These are phyloP conservation scores for Cyclotella kingstonii DNA, from an alignment of 108 stramenopile genomes.

Conservation along the genomic window DNA sequence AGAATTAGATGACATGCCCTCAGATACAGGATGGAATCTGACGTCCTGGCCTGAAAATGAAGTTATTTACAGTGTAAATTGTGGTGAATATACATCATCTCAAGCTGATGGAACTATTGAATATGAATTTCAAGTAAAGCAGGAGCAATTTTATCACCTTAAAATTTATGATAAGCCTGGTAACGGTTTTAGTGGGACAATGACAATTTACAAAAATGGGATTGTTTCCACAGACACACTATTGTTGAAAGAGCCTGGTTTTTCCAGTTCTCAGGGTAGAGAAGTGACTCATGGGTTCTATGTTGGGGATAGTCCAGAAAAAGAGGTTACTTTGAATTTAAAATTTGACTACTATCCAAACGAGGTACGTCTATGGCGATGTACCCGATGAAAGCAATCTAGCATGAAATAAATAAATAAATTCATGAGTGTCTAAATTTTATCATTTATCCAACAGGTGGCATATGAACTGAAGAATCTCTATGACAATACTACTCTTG, in stretches of 20 bases:
- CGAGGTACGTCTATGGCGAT: constrained; percentile 2
- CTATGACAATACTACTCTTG: constrained; percentile 18
- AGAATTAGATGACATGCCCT: constrained; percentile 18
- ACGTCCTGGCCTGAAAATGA: constrained; percentile 23
- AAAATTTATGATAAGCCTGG: constrained; percentile 26
- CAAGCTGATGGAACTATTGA: constrained; percentile 7
- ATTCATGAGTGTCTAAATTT: background rate
- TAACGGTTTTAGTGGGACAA: constrained; percentile 27
- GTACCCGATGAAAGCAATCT: no score
- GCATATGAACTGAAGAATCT: constrained; percentile 31
- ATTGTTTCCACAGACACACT: constrained; percentile 3
- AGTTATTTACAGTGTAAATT: constrained; percentile 21
- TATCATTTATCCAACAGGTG: background rate
- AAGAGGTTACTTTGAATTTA: constrained; percentile 15
- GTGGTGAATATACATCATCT: constrained; percentile 11
- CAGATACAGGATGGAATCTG: constrained; percentile 33
- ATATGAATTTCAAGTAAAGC: constrained; percentile 22
- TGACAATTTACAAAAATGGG: constrained; percentile 10
- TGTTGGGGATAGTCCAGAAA: constrained; percentile 23
- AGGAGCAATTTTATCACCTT: constrained; percentile 23
- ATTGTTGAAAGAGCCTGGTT: constrained; percentile 30
- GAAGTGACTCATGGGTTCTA: constrained; percentile 31
- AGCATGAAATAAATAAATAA: no score
- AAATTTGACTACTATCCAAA: constrained; percentile 18
- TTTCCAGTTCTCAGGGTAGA: constrained; percentile 19